Percentiles rank a stretch among this genome's conserved stretches.
Evolutionary conservation across 345 rosid species (phyloP).

Genomic region (Melastoma malabathricum): DNA sequence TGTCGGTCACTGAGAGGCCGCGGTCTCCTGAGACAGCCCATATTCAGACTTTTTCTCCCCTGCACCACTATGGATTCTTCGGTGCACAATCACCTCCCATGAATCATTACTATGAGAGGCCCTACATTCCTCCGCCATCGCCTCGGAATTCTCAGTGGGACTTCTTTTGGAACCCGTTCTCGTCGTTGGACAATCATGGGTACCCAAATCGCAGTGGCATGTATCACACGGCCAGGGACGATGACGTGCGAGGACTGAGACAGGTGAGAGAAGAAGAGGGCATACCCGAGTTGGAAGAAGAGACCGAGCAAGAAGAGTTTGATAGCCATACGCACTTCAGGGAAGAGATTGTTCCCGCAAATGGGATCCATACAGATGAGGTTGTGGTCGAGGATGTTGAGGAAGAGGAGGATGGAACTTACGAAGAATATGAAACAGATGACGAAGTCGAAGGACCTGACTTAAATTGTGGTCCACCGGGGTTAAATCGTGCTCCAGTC

Average conservation of each 20-base stretch:
- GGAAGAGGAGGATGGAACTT: constrained; percentile 33
- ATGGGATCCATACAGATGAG: constrained; percentile 50
- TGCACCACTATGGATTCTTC: constrained; percentile 44
- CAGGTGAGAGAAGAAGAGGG: constrained; percentile 96
- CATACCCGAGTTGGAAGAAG: constrained; percentile 84
- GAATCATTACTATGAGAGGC: constrained; percentile 34
- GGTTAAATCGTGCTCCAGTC: constrained; percentile 20
- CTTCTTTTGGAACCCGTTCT: constrained; percentile 93
- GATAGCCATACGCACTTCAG: constrained; percentile 19
- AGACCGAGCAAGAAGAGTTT: constrained; percentile 40
- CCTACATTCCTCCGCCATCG: constrained; percentile 63
- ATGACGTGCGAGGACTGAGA: constrained; percentile 67
- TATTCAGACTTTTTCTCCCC: constrained; percentile 49
- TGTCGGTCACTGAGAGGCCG: constrained; percentile 69
- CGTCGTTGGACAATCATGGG: constrained; percentile 72
- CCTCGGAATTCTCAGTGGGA: constrained; percentile 95
- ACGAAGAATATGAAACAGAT: constrained; percentile 31
- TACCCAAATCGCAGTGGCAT: constrained; percentile 42
- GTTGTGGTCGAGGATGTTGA: constrained; percentile 40
- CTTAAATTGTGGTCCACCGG: constrained; percentile 20
- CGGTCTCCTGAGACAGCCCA: constrained; percentile 57
- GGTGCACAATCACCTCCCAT: constrained; percentile 41
- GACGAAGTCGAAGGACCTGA: constrained; percentile 25
- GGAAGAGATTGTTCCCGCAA: constrained; percentile 14
- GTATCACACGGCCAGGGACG: constrained; percentile 53